A percentile compares a stretch with the other conserved stretches of the same genome.
These are phyloP conservation scores for Castanopsis chinensis DNA, from an alignment of 306 rosid species.

Conservation along the genomic window DNA sequence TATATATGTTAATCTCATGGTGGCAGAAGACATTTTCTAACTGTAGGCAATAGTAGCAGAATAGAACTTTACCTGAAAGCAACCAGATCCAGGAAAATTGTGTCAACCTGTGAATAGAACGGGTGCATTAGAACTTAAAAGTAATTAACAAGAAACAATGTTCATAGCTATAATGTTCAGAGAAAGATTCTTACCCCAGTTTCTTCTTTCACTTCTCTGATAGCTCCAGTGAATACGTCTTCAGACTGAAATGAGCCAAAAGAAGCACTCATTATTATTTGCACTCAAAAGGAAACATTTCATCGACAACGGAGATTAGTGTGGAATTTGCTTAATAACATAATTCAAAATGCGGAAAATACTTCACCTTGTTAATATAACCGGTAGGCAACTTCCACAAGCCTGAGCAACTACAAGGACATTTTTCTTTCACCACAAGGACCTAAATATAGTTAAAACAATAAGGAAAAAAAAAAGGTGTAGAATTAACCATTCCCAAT, in stretches of 20 bases:
- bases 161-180: neutral
- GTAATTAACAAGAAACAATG: neutral
- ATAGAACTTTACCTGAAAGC: conserved; percentile 41
- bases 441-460: conserved; percentile 18
- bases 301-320: neutral
- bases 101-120: conserved; percentile 32
- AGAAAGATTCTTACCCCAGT: conserved; percentile 36
- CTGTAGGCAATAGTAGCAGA: no score
- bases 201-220: conserved; percentile 55
- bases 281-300: neutral
- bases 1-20: no score
- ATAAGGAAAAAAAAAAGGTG: neutral
- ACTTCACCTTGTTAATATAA: conserved; percentile 38
- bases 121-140: neutral
- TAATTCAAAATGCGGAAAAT: neutral
- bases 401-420: conserved; percentile 34
- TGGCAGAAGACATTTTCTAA: no score
- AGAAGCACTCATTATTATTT: neutral
- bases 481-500: neutral
- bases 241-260: conserved; percentile 26
- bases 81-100: conserved; percentile 38
- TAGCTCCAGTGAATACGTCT: conserved; percentile 37
- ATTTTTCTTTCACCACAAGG: conserved; percentile 48
- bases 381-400: conserved; percentile 45
- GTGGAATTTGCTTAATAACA: neutral